A percentile compares a stretch with the other conserved stretches of the same genome.
phyloP scores from a whole-genome alignment of 225 moss, liverwort and hornwort species.

The Polytrichum commune region DNA sequence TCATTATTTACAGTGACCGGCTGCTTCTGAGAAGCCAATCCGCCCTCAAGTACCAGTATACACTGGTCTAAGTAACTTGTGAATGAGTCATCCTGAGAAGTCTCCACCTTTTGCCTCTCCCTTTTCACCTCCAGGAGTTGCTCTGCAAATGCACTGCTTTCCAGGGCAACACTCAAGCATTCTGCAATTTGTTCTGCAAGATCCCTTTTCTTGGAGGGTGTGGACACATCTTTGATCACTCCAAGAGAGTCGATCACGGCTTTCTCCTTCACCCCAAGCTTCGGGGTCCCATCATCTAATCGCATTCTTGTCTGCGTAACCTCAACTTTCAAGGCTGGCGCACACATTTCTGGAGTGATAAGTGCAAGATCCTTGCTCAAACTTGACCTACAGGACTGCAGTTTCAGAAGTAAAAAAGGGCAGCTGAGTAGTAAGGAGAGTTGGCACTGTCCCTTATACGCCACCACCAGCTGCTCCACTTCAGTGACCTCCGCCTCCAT shows the following conservation, averaged over 20 bases:
- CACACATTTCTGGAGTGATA: conserved; percentile 31
- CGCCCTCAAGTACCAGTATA: conserved; percentile 60
- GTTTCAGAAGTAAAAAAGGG: conserved; percentile 29
- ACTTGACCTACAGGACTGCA: conserved; percentile 29
- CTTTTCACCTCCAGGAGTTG: conserved; percentile 38
- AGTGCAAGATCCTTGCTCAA: conserved; percentile 33
- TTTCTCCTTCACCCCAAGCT: conserved; percentile 67
- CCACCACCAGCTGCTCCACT: conserved; percentile 46
- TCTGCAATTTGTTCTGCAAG: conserved; percentile 69
- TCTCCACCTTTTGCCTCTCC: conserved; percentile 46
- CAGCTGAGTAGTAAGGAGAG: conserved; percentile 38
- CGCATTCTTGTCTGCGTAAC: conserved; percentile 26
- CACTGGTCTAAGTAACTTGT: conserved; percentile 61
- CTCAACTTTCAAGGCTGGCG: conserved; percentile 16
- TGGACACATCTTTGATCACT: conserved; percentile 41
- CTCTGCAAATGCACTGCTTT: conserved; percentile 42
- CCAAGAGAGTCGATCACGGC: conserved; percentile 57
- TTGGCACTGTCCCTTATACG: conserved; percentile 29
- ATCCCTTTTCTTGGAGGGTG: conserved; percentile 43
- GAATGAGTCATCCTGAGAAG: conserved; percentile 39
- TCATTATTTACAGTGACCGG: conserved; percentile 18
- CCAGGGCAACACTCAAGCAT: conserved; percentile 39
- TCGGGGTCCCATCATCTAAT: conserved; percentile 41
- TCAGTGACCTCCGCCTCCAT: conserved; percentile 39
- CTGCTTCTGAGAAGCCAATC: conserved; percentile 33